Evolutionary conservation across 768 basidiomycete species (phyloP), one percentile per base, ranked within the genome.

Genomic region (Leucocoprinus birnbaumii): DNA sequence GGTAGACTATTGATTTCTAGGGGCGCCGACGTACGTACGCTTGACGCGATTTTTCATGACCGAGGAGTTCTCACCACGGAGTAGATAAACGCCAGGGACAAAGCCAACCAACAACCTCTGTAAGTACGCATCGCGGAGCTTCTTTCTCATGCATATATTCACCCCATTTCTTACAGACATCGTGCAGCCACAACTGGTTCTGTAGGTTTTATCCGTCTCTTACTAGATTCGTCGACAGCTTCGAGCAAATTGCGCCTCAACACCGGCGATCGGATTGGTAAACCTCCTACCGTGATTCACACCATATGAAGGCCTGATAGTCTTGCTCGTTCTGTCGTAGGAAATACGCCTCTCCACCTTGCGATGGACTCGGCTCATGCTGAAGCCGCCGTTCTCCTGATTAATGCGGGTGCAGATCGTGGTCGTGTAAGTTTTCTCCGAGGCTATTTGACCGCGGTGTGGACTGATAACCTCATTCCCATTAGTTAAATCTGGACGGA

Each of bases 331-430:
- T 49, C 40, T 46, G 16, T 55, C 25, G 56, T 47, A 91, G 95
- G 96, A 48, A 97, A 98, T 65, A 98, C 97, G 1, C 94, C 97
- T 2, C 74, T 99, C 35, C 97, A 99, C 77, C 83, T 99, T 27
- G 95, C 96, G 16, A 89, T 99, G 87, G 96, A 99, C 63, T 94
- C 91, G 51, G 96, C 87, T 16, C 91, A 98, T 65, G 96, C 91
- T 13, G 87, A 93, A 66, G 89, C 86, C 14, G 96, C 96, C 9
- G 89, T 94, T 2, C 68, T 89, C 48, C 79, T 99, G 48, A 96
- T 99, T 57, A 92, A 96, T 66, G 95, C 93, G 44, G 96, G 96
- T 18, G 95, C 95, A 7, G 96, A 98, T 76, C 85, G 96, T 26
- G 82, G 81, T 60, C 80, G 91, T 62, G 94, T 95, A 71, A 60